These are phyloP conservation scores for Saccharum spontaneum DNA, from an alignment of 176 grass and related monocot species.

Conservation along the genomic window DNA sequence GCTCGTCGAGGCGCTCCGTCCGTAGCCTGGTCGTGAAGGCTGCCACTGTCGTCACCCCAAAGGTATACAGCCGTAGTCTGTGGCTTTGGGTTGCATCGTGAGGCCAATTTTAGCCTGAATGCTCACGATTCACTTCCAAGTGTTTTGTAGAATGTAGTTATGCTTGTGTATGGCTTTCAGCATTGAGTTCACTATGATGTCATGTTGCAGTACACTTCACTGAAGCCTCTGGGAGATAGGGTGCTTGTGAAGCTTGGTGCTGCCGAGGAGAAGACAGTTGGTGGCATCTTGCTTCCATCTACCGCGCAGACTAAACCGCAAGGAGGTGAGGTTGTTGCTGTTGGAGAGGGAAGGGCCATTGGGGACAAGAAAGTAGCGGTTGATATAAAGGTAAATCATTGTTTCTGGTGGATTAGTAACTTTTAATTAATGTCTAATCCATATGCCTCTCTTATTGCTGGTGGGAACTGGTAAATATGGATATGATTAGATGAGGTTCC, in stretches of 20 bases:
- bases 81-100: neutral
- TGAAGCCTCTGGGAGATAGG: slow-evolving; percentile 80
- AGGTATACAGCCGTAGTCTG: slow-evolving; percentile 29
- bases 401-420: neutral
- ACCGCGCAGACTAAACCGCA: slow-evolving; percentile 74
- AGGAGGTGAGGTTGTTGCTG: slow-evolving; percentile 74
- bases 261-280: slow-evolving; percentile 72
- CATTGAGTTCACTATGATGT: neutral
- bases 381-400: slow-evolving; percentile 52
- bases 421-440: neutral
- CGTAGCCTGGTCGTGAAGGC: slow-evolving; percentile 59
- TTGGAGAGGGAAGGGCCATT: slow-evolving; percentile 69
- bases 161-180: neutral
- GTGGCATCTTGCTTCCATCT: slow-evolving; percentile 82
- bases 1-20: neutral
- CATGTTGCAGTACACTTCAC: slow-evolving; percentile 64
- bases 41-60: slow-evolving; percentile 66
- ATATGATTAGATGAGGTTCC: neutral
- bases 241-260: slow-evolving; percentile 77
- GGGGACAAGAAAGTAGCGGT: slow-evolving; percentile 74
- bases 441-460: neutral
- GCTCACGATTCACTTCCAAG: neutral
- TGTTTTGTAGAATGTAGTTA: neutral
- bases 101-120: neutral
- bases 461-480: neutral